These are phyloP conservation scores for Aspergillus bombycis DNA, from an alignment of 2,329 filamentous ascomycete genomes.

Conservation along the genomic window DNA sequence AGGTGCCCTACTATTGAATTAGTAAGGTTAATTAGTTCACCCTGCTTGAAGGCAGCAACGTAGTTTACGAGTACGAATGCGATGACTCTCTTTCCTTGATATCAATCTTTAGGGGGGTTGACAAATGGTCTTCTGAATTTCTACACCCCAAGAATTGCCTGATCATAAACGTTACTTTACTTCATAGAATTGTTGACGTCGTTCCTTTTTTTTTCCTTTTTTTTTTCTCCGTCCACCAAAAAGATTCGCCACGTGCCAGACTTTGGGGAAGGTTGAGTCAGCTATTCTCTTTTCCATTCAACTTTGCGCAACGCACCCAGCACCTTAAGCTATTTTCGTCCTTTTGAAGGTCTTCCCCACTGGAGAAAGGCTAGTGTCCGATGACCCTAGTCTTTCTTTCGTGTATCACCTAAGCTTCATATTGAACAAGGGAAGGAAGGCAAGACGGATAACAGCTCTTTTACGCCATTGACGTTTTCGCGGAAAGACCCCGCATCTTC, in stretches of 20 bases:
- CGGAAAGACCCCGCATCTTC: slow-evolving; percentile 26
- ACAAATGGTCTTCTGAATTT: background rate
- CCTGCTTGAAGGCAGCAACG: slow-evolving; percentile 1
- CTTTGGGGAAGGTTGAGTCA: slow-evolving; percentile 16
- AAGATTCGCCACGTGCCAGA: slow-evolving; percentile 18
- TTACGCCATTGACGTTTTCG: slow-evolving; percentile 16
- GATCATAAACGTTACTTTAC: background rate
- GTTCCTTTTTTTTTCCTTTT: slow-evolving; percentile 5
- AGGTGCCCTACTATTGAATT: background rate
- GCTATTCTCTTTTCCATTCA: slow-evolving; percentile 10
- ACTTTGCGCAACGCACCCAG: slow-evolving; percentile 2
- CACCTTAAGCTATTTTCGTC: background rate
- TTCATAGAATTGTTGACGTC: background rate
- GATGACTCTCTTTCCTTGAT: background rate
- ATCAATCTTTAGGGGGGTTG: background rate
- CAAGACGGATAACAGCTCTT: slow-evolving; percentile 5
- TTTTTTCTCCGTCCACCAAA: background rate
- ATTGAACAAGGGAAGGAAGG: background rate
- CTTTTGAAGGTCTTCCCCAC: slow-evolving; percentile 9
- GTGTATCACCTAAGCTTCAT: background rate
- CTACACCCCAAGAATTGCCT: background rate
- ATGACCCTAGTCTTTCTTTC: slow-evolving; percentile 23
- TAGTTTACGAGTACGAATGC: slow-evolving; percentile 5
- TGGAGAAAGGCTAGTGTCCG: slow-evolving; percentile 5
- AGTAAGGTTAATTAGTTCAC: background rate